Base-by-base conservation (phyloP, 306 rosid genomes). In the Malus asiatica region DNA sequence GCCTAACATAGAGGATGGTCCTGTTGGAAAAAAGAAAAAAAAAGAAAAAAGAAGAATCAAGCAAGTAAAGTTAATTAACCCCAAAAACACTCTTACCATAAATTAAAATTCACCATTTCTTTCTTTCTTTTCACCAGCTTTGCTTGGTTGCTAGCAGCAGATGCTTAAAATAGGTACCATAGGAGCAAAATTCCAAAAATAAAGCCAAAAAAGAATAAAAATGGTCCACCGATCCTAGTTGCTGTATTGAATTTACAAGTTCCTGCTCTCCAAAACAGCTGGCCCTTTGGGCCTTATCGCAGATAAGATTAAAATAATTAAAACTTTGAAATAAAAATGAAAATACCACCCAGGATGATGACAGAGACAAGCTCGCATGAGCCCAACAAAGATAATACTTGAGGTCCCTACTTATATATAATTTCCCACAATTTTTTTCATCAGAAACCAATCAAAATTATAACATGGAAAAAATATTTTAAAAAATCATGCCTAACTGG, bases 291-390 rank as follows among this genome's bases (percentile, higher is more conserved):
- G 72, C 79, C 81, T 77, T 67, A 61, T 75, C 35, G 65, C 38
- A 20, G 70, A 79, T 35, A 79, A 59, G 65, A 27, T 57, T 30
- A n/a, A n/a, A 6, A 13, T 58, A 38, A 51, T 2, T 10, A 11
- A 6, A 32, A 51, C 1, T 46, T 2, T 19, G 25, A 51, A 48
- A 38, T 3, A 35, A 73, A 78, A 76, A 42, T 6, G 33, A 67
- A 45, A 59, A 48, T 73, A 78, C 57, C 52, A 75, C 76, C 69
- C 75, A 79, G 84, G 84, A 76, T 82, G 83, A 60, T 66, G 90
- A 87, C 59, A 75, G 69, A 73, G 86, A 82, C 88, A 82, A 30
- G 78, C 77, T 84, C 88, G 84, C 90, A 82, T 87, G 87, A 87
- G 78, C 77, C 77, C 83, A 77, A 87, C 83, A 83, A 86, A 82